Evolutionary conservation across 768 basidiomycete species (phyloP).

Genomic region (Suillus tomentosus): DNA sequence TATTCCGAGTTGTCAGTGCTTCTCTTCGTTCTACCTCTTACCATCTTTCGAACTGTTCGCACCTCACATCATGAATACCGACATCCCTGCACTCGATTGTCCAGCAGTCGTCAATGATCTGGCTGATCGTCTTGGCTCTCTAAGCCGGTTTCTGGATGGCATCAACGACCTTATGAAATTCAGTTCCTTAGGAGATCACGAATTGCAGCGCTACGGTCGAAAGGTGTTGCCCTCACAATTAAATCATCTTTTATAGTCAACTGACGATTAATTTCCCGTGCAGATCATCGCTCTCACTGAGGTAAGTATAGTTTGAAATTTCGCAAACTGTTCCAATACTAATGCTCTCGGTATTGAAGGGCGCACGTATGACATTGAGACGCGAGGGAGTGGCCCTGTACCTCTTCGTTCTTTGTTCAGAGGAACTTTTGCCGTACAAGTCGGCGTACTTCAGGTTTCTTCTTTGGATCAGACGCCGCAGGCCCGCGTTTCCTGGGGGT

Average conservation of each 20-base stretch:
- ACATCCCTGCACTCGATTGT: constrained; percentile 20
- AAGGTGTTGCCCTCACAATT: constrained; percentile 20
- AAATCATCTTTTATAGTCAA: constrained; percentile 13
- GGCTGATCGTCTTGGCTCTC: constrained; percentile 31
- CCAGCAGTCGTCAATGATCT: constrained; percentile 31
- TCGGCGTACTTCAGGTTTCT: constrained; percentile 51
- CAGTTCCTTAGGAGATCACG: constrained; percentile 18
- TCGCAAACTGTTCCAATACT: not conserved
- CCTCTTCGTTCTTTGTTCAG: constrained; percentile 47
- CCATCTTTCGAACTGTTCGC: constrained; percentile 2
- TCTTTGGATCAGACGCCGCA: constrained; percentile 40
- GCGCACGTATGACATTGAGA: constrained; percentile 48
- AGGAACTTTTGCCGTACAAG: constrained; percentile 43
- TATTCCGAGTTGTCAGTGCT: constrained; percentile 18
- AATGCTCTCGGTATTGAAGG: constrained; percentile 30
- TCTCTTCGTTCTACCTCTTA: constrained; percentile 13
- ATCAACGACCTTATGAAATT: constrained; percentile 26
- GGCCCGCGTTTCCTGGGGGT: constrained; percentile 28
- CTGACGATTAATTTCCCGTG: not conserved
- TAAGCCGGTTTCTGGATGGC: constrained; percentile 31
- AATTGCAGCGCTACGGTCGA: constrained; percentile 28
- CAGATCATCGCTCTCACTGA: constrained; percentile 54
- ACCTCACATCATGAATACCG: constrained; percentile 4
- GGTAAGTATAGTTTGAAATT: constrained; percentile 37
- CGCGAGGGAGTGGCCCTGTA: constrained; percentile 44